Evolutionary conservation across 2,329 filamentous ascomycete species (phyloP).

Genomic region (Beauveria sp.): DNA sequence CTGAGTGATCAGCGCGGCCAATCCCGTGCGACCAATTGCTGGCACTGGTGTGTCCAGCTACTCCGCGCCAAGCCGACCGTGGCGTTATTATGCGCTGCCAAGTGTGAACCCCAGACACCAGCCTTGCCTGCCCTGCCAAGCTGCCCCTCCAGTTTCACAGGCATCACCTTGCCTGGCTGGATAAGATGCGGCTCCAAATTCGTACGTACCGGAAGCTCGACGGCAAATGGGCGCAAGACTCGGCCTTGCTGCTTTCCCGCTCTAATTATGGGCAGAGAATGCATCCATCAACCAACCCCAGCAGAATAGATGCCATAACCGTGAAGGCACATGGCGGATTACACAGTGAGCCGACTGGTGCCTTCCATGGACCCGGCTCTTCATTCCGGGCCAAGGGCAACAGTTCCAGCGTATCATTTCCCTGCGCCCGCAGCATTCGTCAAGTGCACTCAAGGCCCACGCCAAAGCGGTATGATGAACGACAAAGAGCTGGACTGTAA

Average conservation of each 20-base stretch:
- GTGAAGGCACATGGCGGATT: background rate
- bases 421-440: background rate
- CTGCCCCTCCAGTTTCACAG: too few relatives aligned
- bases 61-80: too few relatives aligned
- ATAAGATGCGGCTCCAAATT: background rate
- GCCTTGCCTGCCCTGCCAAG: too few relatives aligned
- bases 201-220: background rate
- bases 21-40: too few relatives aligned
- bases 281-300: background rate
- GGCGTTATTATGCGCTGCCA: too few relatives aligned
- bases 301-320: background rate
- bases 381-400: background rate
- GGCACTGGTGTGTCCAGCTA: too few relatives aligned
- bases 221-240: background rate
- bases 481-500: background rate
- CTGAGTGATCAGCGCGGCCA: too few relatives aligned
- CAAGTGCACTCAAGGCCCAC: background rate
- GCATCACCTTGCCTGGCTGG: too few relatives aligned
- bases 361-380: background rate
- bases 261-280: background rate
- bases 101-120: too few relatives aligned
- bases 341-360: background rate
- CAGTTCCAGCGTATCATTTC: background rate
- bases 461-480: background rate
- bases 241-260: too few relatives aligned